phyloP scores from a whole-genome alignment of 1,284 basidiomycete genomes.

The Puccinia polysora region DNA sequence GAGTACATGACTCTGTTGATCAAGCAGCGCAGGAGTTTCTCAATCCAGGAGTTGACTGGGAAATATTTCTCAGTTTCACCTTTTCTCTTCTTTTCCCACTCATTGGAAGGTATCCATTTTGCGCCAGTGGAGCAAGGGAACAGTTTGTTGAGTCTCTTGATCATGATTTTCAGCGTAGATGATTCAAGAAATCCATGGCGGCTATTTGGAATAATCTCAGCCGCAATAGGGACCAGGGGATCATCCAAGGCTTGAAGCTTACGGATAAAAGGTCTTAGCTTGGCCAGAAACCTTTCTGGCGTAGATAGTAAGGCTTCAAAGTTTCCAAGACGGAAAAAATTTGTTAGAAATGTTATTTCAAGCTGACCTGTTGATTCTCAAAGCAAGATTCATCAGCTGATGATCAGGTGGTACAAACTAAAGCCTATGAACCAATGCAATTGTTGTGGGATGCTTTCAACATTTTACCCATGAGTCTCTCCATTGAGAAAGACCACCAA shows the following conservation, averaged over 20 bases:
- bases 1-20: slow-evolving; percentile 4
- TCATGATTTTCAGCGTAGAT: not conserved
- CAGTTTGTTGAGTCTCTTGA: slow-evolving; percentile 20
- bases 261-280: slow-evolving; percentile 2
- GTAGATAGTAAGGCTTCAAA: not conserved
- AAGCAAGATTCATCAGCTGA: not conserved
- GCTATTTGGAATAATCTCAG: slow-evolving; percentile 6
- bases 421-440: slow-evolving; percentile 13
- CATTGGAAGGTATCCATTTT: not conserved
- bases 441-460: slow-evolving; percentile 31
- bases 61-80: not conserved
- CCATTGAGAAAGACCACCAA: slow-evolving; percentile 41
- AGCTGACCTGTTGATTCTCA: slow-evolving; percentile 18
- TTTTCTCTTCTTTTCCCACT: slow-evolving; percentile 4
- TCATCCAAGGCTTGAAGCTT: slow-evolving; percentile 1
- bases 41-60: not conserved
- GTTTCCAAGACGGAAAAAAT: slow-evolving; percentile 28
- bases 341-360: slow-evolving; percentile 28
- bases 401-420: not conserved
- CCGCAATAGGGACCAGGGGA: not conserved
- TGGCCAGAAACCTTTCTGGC: slow-evolving; percentile 5
- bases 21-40: not conserved
- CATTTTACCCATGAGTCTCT: slow-evolving; percentile 34
- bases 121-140: not conserved
- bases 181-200: slow-evolving; percentile 3